A percentile compares a stretch with the other conserved stretches of the same genome.
Evolutionary conservation across 495 filamentous ascomycete genomes (phyloP).

Genomic region (Cladorrhinum samala): DNA sequence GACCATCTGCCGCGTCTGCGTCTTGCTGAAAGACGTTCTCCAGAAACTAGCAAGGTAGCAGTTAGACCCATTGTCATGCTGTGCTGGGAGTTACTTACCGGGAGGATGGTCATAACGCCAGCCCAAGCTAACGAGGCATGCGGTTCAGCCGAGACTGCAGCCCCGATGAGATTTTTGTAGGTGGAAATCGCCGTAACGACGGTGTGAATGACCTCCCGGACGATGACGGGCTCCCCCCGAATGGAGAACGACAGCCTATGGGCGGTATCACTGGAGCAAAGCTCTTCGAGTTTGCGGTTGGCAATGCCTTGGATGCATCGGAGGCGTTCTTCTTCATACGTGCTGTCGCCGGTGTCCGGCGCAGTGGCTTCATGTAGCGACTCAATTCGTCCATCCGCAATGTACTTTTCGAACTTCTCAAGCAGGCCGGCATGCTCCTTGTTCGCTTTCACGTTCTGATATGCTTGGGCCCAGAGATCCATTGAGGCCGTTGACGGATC

Average conservation of each 20-base stretch:
- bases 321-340: neutral
- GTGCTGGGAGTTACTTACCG: too few species aligned
- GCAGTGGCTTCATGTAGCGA: neutral
- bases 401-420: neutral
- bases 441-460: neutral
- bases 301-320: neutral
- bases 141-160: neutral
- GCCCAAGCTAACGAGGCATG: neutral
- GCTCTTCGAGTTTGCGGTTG: neutral
- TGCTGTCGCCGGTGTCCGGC: too few species aligned
- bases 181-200: neutral
- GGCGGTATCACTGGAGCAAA: neutral
- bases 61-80: too few species aligned
- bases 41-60: neutral
- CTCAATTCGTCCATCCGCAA: neutral
- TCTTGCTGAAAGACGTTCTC: neutral
- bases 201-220: neutral
- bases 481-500: too few species aligned
- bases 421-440: neutral
- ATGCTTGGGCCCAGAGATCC: neutral
- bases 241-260: neutral
- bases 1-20: neutral
- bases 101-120: neutral
- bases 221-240: neutral
- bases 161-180: neutral